Evolutionary conservation across 306 rosid genomes (phyloP).

Genomic region (Vigna hirtella): DNA sequence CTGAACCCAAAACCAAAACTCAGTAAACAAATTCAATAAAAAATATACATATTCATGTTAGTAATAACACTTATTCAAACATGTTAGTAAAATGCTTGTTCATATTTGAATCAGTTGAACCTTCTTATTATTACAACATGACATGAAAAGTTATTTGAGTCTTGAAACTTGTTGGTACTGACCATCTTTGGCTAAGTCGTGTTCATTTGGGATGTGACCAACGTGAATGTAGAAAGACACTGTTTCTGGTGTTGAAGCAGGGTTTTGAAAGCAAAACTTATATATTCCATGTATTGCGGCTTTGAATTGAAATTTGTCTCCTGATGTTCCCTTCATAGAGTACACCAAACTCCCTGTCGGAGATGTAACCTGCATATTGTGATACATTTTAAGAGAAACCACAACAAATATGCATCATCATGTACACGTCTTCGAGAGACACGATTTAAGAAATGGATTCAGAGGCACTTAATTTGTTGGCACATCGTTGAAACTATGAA

Average conservation of each 20-base stretch:
- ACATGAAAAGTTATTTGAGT: no score
- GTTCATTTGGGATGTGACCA: slow-evolving; percentile 90
- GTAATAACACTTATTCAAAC: no score
- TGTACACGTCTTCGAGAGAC: neutral
- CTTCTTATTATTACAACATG: no score
- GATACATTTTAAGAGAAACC: neutral
- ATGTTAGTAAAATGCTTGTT: no score
- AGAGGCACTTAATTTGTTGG: neutral
- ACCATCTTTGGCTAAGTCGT: slow-evolving; percentile 89
- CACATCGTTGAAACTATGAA: neutral
- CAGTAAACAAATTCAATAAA: neutral
- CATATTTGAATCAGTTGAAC: no score
- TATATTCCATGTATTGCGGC: slow-evolving; percentile 74
- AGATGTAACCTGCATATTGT: slow-evolving; percentile 63
- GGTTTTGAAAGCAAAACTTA: slow-evolving; percentile 81
- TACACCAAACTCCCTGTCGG: slow-evolving; percentile 62
- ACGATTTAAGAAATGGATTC: neutral
- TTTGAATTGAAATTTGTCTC: slow-evolving; percentile 88
- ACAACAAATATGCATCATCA: no score
- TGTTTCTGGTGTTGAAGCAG: slow-evolving; percentile 80
- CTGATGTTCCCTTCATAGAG: slow-evolving; percentile 75
- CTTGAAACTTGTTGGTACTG: slow-evolving; percentile 7
- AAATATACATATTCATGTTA: neutral
- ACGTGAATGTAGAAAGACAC: slow-evolving; percentile 90
- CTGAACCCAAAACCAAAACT: slow-evolving; percentile 50